Evolutionary conservation across 495 filamentous ascomycete species (phyloP).

Genomic region (Podospora pseudoanserina): DNA sequence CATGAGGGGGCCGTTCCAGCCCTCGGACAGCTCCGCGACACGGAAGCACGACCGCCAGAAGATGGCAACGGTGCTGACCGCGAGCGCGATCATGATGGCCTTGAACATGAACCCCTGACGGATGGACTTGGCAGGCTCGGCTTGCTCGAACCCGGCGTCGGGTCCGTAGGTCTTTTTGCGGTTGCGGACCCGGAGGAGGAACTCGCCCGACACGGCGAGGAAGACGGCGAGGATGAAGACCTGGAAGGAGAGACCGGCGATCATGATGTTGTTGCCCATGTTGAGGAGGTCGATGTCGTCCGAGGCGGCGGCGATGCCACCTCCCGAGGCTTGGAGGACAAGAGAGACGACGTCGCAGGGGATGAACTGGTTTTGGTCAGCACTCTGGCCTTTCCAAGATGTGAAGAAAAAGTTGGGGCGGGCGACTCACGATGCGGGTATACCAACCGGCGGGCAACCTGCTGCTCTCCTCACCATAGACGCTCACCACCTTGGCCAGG

Average conservation of each 20-base stretch:
- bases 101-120: conserved; percentile 1
- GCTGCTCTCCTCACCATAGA: conserved; percentile 38
- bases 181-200: conserved; percentile 17
- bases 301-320: conserved; percentile 37
- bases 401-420: neutral
- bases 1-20: conserved; percentile 34
- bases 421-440: conserved; percentile 12
- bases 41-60: conserved; percentile 36
- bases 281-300: conserved; percentile 11
- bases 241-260: conserved; percentile 43
- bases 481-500: conserved; percentile 37
- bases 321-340: conserved; percentile 49
- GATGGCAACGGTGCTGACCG: conserved; percentile 29
- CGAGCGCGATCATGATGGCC: conserved; percentile 9
- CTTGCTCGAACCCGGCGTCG: conserved; percentile 4
- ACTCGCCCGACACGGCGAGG: conserved; percentile 12
- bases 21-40: conserved; percentile 35
- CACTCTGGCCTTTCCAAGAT: too few relatives aligned
- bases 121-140: neutral
- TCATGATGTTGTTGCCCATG: conserved; percentile 46
- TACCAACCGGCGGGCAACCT: conserved; percentile 38
- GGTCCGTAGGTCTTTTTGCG: neutral
- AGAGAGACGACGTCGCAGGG: conserved; percentile 49
- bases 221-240: conserved; percentile 39
- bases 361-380: conserved; percentile 36